These are phyloP conservation scores for Fistulina hepatica DNA, from an alignment of 1,284 basidiomycete genomes.

Conservation along the genomic window DNA sequence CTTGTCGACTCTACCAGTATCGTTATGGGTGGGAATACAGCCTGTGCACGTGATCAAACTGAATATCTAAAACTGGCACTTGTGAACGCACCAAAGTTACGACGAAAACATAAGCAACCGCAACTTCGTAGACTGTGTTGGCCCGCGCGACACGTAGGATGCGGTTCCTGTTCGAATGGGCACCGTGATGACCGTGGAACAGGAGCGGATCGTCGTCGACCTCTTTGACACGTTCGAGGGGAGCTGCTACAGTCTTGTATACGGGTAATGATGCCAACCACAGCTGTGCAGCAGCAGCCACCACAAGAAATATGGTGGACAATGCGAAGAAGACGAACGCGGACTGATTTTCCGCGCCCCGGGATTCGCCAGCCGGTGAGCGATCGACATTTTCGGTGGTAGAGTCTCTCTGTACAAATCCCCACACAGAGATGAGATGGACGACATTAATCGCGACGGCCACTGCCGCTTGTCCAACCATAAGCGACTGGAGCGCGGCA, in stretches of 20 bases:
- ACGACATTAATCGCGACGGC: conserved; percentile 63
- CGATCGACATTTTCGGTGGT: conserved; percentile 26
- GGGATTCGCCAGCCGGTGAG: no score
- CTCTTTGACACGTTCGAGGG: conserved; percentile 24
- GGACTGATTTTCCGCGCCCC: conserved; percentile 50
- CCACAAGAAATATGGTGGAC: conserved; percentile 53
- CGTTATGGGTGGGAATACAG: conserved; percentile 80
- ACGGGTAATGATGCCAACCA: conserved; percentile 48
- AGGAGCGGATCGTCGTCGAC: no score
- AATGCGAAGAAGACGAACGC: conserved; percentile 65
- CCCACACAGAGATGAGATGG: conserved; percentile 53
- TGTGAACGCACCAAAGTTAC: conserved; percentile 63
- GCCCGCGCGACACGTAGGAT: conserved; percentile 47
- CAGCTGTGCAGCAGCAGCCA: conserved; percentile 38
- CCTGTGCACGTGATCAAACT: conserved; percentile 30
- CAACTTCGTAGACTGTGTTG: conserved; percentile 61
- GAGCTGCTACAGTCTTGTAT: conserved; percentile 41
- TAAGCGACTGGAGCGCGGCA: conserved; percentile 52
- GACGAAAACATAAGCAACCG: conserved; percentile 66
- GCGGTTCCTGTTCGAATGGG: conserved; percentile 24
- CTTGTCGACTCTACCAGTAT: conserved; percentile 60
- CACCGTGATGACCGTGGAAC: no score
- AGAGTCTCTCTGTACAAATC: conserved; percentile 24
- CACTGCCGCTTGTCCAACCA: conserved; percentile 70
- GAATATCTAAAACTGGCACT: not conserved